Conservation (phyloP, 768 basidiomycete genomes). For the Xerocomellus amylosporus region DNA sequence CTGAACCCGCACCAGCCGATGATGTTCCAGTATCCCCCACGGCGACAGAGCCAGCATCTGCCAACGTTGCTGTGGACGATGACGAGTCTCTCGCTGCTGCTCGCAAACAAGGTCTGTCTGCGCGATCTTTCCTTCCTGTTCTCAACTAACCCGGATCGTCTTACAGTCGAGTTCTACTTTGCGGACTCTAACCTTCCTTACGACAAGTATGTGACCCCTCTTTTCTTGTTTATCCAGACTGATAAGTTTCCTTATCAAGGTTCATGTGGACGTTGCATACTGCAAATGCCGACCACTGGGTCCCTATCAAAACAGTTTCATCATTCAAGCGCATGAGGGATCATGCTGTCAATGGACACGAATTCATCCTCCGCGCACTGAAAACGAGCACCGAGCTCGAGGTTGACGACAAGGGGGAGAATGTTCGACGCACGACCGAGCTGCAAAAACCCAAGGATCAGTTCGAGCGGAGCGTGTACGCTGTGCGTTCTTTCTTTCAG, state of each 20-base stretch:
- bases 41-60: slow-evolving; percentile 4
- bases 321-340: slow-evolving; percentile 96
- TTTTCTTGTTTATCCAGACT: neutral
- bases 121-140: neutral
- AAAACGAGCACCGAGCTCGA: slow-evolving; percentile 55
- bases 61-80: slow-evolving; percentile 27
- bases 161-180: slow-evolving; percentile 91
- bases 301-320: slow-evolving; percentile 79
- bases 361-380: slow-evolving; percentile 73
- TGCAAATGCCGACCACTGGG: slow-evolving; percentile 83
- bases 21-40: neutral
- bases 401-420: slow-evolving; percentile 67
- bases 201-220: slow-evolving; percentile 56
- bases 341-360: slow-evolving; percentile 53
- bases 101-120: slow-evolving; percentile 51
- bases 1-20: slow-evolving; percentile 4
- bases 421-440: slow-evolving; percentile 73
- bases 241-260: slow-evolving; percentile 38
- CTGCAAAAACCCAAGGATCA: slow-evolving; percentile 74
- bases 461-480: slow-evolving; percentile 85
- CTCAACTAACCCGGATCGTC: neutral
- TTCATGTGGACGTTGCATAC: slow-evolving; percentile 95
- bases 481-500: slow-evolving; percentile 52
- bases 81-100: slow-evolving; percentile 47
- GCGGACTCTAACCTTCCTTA: slow-evolving; percentile 94